Evolutionary conservation across 2,329 filamentous ascomycete genomes (phyloP).

Genomic region (Fusarium piperis): DNA sequence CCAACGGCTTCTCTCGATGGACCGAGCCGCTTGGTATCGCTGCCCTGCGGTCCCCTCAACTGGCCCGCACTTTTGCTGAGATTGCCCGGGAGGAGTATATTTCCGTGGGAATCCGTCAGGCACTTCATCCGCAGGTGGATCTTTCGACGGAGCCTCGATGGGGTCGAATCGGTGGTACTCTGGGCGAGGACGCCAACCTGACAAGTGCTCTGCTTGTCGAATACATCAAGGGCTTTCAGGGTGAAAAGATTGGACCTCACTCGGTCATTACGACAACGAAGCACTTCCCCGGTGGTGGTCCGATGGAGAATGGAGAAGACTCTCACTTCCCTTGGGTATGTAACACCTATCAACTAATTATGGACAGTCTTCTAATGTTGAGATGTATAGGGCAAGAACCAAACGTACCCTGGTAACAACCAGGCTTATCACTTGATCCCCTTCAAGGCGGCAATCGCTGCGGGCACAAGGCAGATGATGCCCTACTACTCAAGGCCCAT

Average conservation of each 20-base stretch:
- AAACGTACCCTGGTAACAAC: conserved; percentile 60
- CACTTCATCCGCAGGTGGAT: conserved; percentile 62
- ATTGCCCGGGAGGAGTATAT: conserved; percentile 59
- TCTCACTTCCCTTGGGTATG: conserved; percentile 56
- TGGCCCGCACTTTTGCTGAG: conserved; percentile 58
- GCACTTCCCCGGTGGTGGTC: conserved; percentile 63
- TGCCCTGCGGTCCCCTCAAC: conserved; percentile 54
- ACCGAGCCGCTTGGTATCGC: conserved; percentile 61
- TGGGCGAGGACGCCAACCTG: conserved; percentile 59
- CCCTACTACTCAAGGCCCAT: conserved; percentile 61
- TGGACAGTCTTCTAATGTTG: conserved; percentile 33
- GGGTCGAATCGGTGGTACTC: conserved; percentile 56
- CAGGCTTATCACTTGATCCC: conserved; percentile 61
- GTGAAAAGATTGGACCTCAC: conserved; percentile 52
- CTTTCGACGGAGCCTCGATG: conserved; percentile 62
- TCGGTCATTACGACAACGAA: conserved; percentile 61
- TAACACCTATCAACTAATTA: rapidly evolving
- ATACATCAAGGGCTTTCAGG: conserved; percentile 60
- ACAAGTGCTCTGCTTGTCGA: conserved; percentile 50
- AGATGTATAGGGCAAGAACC: conserved; percentile 55
- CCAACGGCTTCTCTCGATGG: conserved; percentile 60
- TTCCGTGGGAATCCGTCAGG: conserved; percentile 54
- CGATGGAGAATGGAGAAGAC: conserved; percentile 60
- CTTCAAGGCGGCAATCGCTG: conserved; percentile 60
- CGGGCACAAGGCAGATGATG: conserved; percentile 62